Conservation (phyloP, 192 early-diverging fungal species). For the Backusella tuberculispora region DNA sequence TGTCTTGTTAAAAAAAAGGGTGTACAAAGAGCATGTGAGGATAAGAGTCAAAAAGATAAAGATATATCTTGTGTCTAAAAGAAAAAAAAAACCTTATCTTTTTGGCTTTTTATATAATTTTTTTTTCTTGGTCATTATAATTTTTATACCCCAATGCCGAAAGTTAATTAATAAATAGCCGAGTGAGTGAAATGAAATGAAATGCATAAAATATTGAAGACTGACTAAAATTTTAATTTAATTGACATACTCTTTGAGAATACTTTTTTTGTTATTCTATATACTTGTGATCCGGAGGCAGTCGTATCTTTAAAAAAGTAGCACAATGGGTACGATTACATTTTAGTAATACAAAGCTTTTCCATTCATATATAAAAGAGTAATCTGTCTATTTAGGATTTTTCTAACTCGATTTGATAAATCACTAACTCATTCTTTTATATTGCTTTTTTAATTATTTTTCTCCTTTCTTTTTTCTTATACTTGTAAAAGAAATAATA, state of each 20-base stretch:
- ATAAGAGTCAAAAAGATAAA: constrained; percentile 18
- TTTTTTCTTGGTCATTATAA: no score
- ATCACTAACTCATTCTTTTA: background rate
- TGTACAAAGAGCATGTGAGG: constrained; percentile 13
- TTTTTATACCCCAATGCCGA: background rate
- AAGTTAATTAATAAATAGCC: background rate
- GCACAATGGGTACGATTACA: background rate
- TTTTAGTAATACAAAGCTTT: background rate
- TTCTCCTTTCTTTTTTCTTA: background rate
- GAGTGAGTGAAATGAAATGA: background rate
- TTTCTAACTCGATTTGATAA: constrained; percentile 13
- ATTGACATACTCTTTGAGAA: background rate
- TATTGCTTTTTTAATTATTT: background rate
- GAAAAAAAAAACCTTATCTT: constrained; percentile 16
- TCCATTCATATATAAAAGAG: background rate
- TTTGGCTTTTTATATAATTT: background rate
- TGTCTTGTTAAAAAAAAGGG: background rate
- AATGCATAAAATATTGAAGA: background rate
- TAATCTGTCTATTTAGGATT: background rate
- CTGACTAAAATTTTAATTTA: background rate
- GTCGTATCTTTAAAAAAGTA: constrained; percentile 10
- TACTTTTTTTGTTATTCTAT: background rate
- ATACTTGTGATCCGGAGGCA: background rate
- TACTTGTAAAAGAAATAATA: background rate
- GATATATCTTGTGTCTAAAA: constrained; percentile 5